phyloP scores from a whole-genome alignment of 768 basidiomycete species.

The Suillus plorans region DNA sequence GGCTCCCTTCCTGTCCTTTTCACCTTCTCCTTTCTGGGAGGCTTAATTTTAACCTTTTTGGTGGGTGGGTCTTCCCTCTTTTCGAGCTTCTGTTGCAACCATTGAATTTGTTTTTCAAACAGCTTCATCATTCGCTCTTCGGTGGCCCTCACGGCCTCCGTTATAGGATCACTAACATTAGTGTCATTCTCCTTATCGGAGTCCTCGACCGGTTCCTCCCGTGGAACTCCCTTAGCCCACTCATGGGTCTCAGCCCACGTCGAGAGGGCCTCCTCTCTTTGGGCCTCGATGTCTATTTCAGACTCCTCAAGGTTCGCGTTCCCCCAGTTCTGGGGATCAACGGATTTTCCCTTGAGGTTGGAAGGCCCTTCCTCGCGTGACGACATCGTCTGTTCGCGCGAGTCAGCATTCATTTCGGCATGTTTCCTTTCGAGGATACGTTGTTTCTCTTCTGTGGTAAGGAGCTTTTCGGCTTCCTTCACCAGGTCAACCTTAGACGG shows the following conservation, averaged over 20 bases:
- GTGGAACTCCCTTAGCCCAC: not conserved
- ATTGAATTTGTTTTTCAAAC: too few relatives aligned
- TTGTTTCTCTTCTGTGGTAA: not conserved
- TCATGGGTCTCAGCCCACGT: not conserved
- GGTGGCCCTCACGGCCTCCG: too few relatives aligned
- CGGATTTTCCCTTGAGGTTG: constrained; percentile 13
- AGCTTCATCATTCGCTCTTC: too few relatives aligned
- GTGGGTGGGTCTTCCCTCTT: too few relatives aligned
- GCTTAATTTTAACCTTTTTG: too few relatives aligned
- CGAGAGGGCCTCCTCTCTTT: not conserved
- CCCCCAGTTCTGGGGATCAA: constrained; percentile 21
- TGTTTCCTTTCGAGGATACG: not conserved
- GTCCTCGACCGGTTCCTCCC: too few relatives aligned
- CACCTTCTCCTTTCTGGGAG: too few relatives aligned
- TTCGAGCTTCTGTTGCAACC: too few relatives aligned
- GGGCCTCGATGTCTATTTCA: constrained; percentile 9
- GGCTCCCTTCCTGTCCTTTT: too few relatives aligned
- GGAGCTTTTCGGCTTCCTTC: not conserved
- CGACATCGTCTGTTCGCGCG: not conserved
- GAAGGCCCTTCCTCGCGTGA: not conserved
- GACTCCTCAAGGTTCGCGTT: constrained; percentile 4
- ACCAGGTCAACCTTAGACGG: not conserved
- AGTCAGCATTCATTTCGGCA: fast-evolving
- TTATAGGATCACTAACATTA: too few relatives aligned
- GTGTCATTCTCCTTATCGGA: too few relatives aligned